These are phyloP conservation scores for Aspergillus bertholletiae DNA, from an alignment of 495 filamentous ascomycete genomes.

Conservation along the genomic window DNA sequence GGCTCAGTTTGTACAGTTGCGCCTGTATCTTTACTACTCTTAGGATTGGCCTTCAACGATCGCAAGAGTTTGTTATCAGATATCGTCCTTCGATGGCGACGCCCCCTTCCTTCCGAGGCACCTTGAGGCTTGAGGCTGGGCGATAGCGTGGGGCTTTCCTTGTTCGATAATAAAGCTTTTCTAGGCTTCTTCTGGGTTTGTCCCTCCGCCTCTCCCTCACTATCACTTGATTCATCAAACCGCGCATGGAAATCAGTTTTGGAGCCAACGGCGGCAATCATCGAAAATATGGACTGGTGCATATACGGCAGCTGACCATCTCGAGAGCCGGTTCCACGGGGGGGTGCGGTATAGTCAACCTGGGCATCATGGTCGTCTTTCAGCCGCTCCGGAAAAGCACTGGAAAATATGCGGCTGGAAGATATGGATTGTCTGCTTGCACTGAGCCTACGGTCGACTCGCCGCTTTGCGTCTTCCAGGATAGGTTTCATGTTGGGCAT, in stretches of 20 bases:
- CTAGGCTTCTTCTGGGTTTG: conserved; percentile 4
- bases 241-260: conserved; percentile 73
- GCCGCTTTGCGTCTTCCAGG: conserved; percentile 30
- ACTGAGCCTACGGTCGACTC: conserved; percentile 29
- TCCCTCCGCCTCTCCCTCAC: conserved; percentile 56
- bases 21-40: conserved; percentile 17
- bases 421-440: conserved; percentile 32
- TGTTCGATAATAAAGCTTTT: conserved; percentile 10
- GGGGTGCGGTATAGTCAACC: conserved; percentile 69
- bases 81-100: conserved; percentile 51
- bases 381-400: conserved; percentile 75
- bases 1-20: conserved; percentile 11
- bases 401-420: conserved; percentile 51
- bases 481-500: conserved; percentile 28
- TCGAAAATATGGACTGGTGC: conserved; percentile 92
- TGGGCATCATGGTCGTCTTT: conserved; percentile 68
- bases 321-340: conserved; percentile 27
- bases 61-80: conserved; percentile 60
- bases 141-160: no score
- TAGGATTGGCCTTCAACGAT: conserved; percentile 52
- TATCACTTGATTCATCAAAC: conserved; percentile 82
- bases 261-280: conserved; percentile 88
- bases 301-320: conserved; percentile 58
- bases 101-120: conserved; percentile 34
- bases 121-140: no score